phyloP scores from a whole-genome alignment of 2,329 filamentous ascomycete species.

The Aspergillus ochraceoroseus region DNA sequence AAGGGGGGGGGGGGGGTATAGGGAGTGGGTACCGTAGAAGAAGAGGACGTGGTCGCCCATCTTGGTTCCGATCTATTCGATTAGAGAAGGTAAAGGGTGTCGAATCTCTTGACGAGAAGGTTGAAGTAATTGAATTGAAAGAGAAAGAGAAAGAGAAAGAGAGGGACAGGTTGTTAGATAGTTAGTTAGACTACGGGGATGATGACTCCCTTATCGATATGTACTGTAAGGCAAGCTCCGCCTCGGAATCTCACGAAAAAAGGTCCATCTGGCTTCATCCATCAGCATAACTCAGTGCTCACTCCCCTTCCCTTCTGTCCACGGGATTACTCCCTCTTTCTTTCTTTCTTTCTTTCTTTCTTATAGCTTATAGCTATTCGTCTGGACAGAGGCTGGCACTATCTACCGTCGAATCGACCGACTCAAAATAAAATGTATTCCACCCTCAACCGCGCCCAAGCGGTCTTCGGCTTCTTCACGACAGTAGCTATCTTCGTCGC shows the following conservation, averaged over 20 bases:
- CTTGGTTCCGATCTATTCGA: no score
- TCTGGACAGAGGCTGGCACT: no score
- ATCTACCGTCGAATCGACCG: no score
- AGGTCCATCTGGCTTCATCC: constrained; percentile 19
- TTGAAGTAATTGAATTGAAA: neutral
- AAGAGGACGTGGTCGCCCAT: constrained; percentile 54
- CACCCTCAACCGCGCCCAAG: constrained; percentile 76
- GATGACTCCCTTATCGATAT: constrained; percentile 18
- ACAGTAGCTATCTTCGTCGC: constrained; percentile 81
- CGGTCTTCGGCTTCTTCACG: constrained; percentile 96
- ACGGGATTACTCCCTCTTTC: no score
- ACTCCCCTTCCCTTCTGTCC: no score
- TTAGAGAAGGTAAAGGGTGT: neutral
- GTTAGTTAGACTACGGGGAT: neutral
- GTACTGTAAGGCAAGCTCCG: constrained; percentile 16
- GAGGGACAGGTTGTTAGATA: no score
- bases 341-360: neutral
- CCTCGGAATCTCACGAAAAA: constrained; percentile 19
- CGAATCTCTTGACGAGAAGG: neutral
- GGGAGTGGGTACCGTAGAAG: constrained; percentile 55
- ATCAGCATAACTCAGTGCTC: neutral
- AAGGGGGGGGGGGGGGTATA: neutral
- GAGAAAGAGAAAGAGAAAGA: no score
- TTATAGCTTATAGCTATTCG: no score
- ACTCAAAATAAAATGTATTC: constrained; percentile 77